Conservation (phyloP, 495 filamentous ascomycete genomes). For the Evansstolkia leycettana region DNA sequence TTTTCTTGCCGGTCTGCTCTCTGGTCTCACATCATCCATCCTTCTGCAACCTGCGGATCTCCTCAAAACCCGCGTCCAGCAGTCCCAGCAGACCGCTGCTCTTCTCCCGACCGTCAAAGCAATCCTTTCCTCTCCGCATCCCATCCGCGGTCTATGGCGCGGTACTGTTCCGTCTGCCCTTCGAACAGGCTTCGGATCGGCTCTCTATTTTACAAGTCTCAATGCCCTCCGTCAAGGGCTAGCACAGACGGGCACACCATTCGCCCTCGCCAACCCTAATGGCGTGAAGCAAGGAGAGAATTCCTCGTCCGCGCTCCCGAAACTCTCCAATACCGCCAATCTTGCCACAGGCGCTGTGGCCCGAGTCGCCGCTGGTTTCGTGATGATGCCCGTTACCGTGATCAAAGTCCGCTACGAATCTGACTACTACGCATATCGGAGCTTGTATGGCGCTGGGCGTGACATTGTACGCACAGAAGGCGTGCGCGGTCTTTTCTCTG, state of each 20-base stretch:
- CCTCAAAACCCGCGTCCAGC: constrained; percentile 86
- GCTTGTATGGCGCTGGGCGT: constrained; percentile 53
- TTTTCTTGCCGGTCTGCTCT: constrained; percentile 78
- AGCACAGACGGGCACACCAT: constrained; percentile 26
- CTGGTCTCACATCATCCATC: constrained; percentile 74
- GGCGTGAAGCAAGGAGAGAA: constrained; percentile 6
- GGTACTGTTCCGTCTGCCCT: constrained; percentile 85
- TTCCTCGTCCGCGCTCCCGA: constrained; percentile 66
- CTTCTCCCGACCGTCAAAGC: constrained; percentile 58
- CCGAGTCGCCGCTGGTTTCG: constrained; percentile 70
- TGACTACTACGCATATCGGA: constrained; percentile 71
- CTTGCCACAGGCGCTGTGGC: constrained; percentile 74
- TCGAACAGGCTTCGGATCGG: constrained; percentile 84
- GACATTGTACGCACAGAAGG: constrained; percentile 71
- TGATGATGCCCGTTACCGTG: constrained; percentile 94
- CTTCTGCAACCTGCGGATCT: constrained; percentile 94
- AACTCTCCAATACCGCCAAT: constrained; percentile 76
- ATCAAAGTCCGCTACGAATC: constrained; percentile 95
- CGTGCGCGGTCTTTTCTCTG: constrained; percentile 75
- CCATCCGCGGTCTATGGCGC: constrained; percentile 76
- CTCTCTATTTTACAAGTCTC: constrained; percentile 85
- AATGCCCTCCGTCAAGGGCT: constrained; percentile 68
- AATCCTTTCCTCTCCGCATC: constrained; percentile 47
- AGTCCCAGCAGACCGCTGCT: constrained; percentile 44
- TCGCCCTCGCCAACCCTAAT: constrained; percentile 11